Conservation (phyloP, 1,139 yeast genomes). For the Taphrina populina region DNA sequence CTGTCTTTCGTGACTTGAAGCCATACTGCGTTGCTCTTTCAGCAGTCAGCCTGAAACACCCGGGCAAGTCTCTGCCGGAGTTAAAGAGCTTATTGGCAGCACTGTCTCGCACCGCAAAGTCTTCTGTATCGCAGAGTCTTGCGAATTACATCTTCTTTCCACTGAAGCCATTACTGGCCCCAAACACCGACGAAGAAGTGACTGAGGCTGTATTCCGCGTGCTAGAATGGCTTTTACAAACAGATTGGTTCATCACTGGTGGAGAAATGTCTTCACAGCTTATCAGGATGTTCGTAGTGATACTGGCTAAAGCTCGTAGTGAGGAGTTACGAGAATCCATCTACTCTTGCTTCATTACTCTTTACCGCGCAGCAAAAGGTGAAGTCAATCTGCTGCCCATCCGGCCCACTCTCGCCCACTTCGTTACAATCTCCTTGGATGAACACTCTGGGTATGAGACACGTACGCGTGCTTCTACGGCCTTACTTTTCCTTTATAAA, state of each 20-base stretch:
- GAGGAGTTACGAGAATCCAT: conserved; percentile 11
- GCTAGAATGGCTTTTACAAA: conserved; percentile 17
- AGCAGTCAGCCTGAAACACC: conserved; percentile 2
- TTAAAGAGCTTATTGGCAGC: neutral
- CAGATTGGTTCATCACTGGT: conserved; percentile 7
- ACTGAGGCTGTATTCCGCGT: conserved; percentile 5
- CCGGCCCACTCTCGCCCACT: conserved; percentile 29
- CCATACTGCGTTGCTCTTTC: conserved; percentile 24
- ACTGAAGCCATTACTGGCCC: conserved; percentile 14
- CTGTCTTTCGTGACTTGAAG: conserved; percentile 4
- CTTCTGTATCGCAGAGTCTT: conserved; percentile 10
- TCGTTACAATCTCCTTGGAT: neutral
- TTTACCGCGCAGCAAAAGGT: conserved; percentile 7
- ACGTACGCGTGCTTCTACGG: neutral
- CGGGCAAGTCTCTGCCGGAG: conserved; percentile 5
- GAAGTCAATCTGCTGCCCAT: neutral
- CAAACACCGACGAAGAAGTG: conserved; percentile 2
- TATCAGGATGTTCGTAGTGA: conserved; percentile 7
- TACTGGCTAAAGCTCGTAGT: conserved; percentile 13
- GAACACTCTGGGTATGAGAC: neutral
- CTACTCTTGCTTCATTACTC: neutral
- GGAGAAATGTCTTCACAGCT: conserved; percentile 23
- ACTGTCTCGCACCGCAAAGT: neutral
- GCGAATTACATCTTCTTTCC: conserved; percentile 29
- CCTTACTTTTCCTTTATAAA: conserved; percentile 1